Percentiles rank a stretch among this genome's conserved stretches.
Evolutionary conservation across 257 asterid species (phyloP).

Genomic region (Solanum acaule): DNA sequence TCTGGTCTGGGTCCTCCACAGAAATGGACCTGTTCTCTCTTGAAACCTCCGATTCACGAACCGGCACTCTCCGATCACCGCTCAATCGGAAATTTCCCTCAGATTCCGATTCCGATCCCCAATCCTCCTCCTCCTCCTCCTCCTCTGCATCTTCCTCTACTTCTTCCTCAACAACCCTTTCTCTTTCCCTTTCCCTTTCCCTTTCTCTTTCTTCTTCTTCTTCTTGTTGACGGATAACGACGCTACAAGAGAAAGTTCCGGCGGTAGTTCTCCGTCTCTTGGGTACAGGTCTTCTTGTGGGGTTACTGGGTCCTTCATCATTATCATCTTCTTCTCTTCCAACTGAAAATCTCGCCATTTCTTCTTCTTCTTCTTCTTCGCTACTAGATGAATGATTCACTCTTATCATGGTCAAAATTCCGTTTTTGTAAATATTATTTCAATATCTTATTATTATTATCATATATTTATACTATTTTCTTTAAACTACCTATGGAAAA

Average conservation of each 20-base stretch:
- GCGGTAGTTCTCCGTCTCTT: neutral
- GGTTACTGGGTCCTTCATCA: neutral
- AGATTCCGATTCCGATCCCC: too few relatives aligned
- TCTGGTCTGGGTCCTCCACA: too few relatives aligned
- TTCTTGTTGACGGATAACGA: neutral
- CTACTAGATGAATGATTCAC: neutral
- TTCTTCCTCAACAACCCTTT: neutral
- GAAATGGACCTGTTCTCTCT: too few relatives aligned
- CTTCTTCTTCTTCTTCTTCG: neutral
- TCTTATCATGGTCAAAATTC: neutral
- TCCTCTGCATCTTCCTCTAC: neutral
- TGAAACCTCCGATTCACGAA: too few relatives aligned
- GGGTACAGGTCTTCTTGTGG: neutral
- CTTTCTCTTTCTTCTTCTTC: neutral
- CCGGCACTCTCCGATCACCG: too few relatives aligned
- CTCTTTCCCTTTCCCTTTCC: neutral
- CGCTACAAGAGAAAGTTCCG: neutral
- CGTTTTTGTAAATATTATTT: neutral
- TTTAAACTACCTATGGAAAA: neutral
- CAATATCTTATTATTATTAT: too few relatives aligned
- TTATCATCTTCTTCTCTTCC: conserved; percentile 15
- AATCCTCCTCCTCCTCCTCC: too few relatives aligned
- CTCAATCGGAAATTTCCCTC: too few relatives aligned
- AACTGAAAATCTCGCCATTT: conserved; percentile 52
- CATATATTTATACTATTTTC: too few relatives aligned